These are phyloP conservation scores for Micractinium sp. DNA, from an alignment of 139 green algal species.

Conservation along the genomic window DNA sequence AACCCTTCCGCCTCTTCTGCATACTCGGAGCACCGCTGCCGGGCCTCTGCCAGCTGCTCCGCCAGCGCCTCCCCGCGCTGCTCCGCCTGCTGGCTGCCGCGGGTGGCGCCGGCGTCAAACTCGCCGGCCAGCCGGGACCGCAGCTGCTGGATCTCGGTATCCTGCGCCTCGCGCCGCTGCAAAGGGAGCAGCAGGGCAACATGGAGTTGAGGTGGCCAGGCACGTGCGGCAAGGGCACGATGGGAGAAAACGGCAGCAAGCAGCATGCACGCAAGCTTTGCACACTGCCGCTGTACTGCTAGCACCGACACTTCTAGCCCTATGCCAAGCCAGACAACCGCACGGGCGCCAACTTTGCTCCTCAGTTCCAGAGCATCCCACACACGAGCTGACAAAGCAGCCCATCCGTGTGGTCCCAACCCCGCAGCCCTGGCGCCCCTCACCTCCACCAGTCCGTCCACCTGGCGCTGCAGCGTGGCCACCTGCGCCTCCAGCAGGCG, in stretches of 20 bases:
- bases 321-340: not conserved
- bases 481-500: conserved; percentile 35
- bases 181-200: not conserved
- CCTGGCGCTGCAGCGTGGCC: conserved; percentile 53
- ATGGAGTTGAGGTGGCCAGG: not conserved
- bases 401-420: not conserved
- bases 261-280: too few species aligned
- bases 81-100: not conserved
- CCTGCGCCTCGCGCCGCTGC: conserved; percentile 53
- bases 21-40: conserved; percentile 26
- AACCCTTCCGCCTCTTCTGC: conserved; percentile 42
- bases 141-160: conserved; percentile 51
- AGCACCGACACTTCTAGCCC: not conserved
- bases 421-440: not conserved
- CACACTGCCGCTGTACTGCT: not conserved
- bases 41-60: conserved; percentile 53
- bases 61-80: conserved; percentile 47
- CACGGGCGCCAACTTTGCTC: too few species aligned
- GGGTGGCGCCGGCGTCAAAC: conserved; percentile 9
- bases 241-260: not conserved
- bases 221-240: not conserved
- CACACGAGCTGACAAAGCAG: too few species aligned
- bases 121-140: conserved; percentile 9
- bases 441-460: conserved; percentile 47
- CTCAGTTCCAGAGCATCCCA: too few species aligned